These are phyloP conservation scores for Penicillium desertorum DNA, from an alignment of 495 filamentous ascomycete species.

Conservation along the genomic window DNA sequence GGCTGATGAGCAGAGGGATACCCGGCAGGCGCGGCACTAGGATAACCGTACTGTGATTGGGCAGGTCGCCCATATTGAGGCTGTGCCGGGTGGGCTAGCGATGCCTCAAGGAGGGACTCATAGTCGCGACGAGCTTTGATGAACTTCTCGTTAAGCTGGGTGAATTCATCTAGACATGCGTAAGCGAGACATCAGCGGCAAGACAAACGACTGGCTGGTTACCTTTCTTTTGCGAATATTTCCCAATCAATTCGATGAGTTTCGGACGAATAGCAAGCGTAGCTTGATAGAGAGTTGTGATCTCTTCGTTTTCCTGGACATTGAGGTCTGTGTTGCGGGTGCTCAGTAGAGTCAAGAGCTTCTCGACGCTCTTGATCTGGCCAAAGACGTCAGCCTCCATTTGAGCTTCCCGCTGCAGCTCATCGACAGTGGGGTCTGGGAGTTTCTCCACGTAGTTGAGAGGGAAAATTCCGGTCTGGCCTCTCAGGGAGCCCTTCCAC, in stretches of 20 bases:
- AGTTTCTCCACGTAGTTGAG: slow-evolving; percentile 99
- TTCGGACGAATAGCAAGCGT: slow-evolving; percentile 94
- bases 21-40: slow-evolving; percentile 48
- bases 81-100: slow-evolving; percentile 85
- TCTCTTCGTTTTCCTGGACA: slow-evolving; percentile 88
- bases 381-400: slow-evolving; percentile 98
- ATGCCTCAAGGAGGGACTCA: slow-evolving; percentile 90
- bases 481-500: slow-evolving; percentile 95
- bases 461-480: slow-evolving; percentile 96
- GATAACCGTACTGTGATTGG: slow-evolving; percentile 64
- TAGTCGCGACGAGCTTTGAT: slow-evolving; percentile 98
- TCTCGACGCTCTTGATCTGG: slow-evolving; percentile 98
- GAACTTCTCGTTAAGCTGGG: slow-evolving; percentile 97
- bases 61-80: slow-evolving; percentile 67
- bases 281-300: slow-evolving; percentile 89
- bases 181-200: slow-evolving; percentile 18
- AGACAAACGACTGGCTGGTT: slow-evolving; percentile 14
- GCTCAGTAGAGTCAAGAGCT: slow-evolving; percentile 88
- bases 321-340: slow-evolving; percentile 87
- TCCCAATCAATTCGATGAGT: slow-evolving; percentile 96
- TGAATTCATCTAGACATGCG: slow-evolving; percentile 77
- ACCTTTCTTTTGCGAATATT: slow-evolving; percentile 99
- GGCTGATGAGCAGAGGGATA: slow-evolving; percentile 53
- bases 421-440: slow-evolving; percentile 88
- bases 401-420: slow-evolving; percentile 91